Conservation (phyloP, 169 alveolate genomes). For the Nephromyces sp. region DNA sequence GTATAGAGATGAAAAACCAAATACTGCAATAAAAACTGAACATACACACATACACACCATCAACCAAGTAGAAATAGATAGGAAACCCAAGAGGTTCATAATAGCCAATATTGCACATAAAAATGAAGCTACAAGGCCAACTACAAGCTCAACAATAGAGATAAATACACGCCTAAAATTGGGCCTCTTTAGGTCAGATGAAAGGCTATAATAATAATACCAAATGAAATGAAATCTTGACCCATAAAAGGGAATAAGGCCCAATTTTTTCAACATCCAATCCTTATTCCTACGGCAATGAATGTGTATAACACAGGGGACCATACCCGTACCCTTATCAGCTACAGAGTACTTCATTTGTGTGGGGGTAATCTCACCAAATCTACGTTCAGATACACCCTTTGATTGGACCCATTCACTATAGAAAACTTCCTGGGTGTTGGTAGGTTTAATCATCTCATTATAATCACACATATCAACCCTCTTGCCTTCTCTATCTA, state of each 20-base stretch:
- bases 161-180: neutral
- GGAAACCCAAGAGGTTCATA: too few relatives aligned
- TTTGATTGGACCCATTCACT: neutral
- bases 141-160: too few relatives aligned
- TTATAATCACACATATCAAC: neutral
- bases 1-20: too few relatives aligned
- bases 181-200: neutral
- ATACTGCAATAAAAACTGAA: too few relatives aligned
- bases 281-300: conserved; percentile 20
- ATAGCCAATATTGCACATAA: too few relatives aligned
- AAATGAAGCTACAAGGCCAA: too few relatives aligned
- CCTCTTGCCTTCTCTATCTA: neutral
- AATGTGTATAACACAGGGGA: conserved; percentile 19
- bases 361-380: neutral
- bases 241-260: neutral
- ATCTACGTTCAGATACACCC: neutral
- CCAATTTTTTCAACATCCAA: neutral
- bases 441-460: neutral
- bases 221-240: neutral
- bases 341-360: neutral
- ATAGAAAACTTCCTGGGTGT: too few relatives aligned
- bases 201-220: neutral
- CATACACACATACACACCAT: too few relatives aligned
- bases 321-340: conserved; percentile 1
- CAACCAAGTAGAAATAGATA: too few relatives aligned